Percentiles rank a stretch among this genome's conserved stretches.
phyloP scores from a whole-genome alignment of 129 eudicot genomes.

The Mikania micrantha region DNA sequence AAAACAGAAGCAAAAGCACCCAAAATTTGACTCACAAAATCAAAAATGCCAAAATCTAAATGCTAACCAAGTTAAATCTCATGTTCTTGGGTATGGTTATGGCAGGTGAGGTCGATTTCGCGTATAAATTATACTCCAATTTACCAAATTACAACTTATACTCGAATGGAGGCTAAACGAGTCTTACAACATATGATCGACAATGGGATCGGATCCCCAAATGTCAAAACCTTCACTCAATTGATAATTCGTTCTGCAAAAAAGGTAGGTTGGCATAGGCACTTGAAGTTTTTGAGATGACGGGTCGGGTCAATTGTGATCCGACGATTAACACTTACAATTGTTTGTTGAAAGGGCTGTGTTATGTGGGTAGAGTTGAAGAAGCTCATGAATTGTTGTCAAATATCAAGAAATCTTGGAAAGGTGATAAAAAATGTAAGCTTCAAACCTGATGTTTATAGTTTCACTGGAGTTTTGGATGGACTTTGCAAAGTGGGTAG shows the following conservation, averaged over 20 bases:
- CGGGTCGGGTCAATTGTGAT: slow-evolving; percentile 46
- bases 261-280: slow-evolving; percentile 50
- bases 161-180: slow-evolving; percentile 34
- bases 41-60: slow-evolving; percentile 21
- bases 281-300: slow-evolving; percentile 49
- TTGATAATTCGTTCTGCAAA: slow-evolving; percentile 57
- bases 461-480: slow-evolving; percentile 74
- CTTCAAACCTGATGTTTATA: slow-evolving; percentile 54
- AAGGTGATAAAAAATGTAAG: not conserved
- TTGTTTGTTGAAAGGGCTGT: slow-evolving; percentile 74
- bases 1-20: slow-evolving; percentile 10
- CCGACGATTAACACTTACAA: slow-evolving; percentile 70
- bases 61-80: slow-evolving; percentile 38
- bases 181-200: slow-evolving; percentile 40
- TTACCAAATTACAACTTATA: slow-evolving; percentile 27
- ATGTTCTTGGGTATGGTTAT: slow-evolving; percentile 32
- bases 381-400: slow-evolving; percentile 50
- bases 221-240: slow-evolving; percentile 55
- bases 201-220: slow-evolving; percentile 39
- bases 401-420: slow-evolving; percentile 42
- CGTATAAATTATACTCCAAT: slow-evolving; percentile 35
- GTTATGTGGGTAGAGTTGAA: slow-evolving; percentile 78
- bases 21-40: slow-evolving; percentile 26
- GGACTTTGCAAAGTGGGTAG: slow-evolving; percentile 92
- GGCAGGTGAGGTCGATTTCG: slow-evolving; percentile 40